phyloP scores from a whole-genome alignment of 148 eudicot species.

The Dysphania ambrosioides region DNA sequence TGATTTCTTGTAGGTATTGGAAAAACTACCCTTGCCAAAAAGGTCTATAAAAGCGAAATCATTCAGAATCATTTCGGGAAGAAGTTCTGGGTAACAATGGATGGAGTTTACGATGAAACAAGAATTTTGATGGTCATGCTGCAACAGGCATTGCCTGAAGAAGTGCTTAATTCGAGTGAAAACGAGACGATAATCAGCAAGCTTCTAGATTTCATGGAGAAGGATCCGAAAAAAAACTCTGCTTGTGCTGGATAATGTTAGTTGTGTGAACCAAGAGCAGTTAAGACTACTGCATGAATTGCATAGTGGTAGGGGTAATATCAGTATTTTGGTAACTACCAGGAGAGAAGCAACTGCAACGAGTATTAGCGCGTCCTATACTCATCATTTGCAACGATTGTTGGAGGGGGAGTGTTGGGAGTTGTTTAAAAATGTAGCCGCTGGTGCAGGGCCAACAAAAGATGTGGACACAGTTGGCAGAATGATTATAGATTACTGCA shows the following conservation, averaged over 20 bases:
- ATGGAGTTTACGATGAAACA: background rate
- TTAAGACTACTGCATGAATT: background rate
- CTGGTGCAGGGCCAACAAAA: too few relatives aligned
- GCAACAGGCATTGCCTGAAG: too few relatives aligned
- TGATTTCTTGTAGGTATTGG: background rate
- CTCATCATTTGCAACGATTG: background rate
- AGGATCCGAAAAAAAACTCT: background rate
- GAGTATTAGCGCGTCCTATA: background rate
- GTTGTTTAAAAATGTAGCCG: background rate
- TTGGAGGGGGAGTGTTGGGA: background rate
- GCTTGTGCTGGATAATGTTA: constrained; percentile 1
- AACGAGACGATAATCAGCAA: too few relatives aligned
- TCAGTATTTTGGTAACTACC: background rate
- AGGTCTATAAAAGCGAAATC: background rate
- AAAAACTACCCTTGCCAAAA: background rate
- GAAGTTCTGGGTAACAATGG: background rate
- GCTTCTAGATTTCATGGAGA: background rate
- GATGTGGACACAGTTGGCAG: background rate
- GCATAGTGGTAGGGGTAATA: background rate
- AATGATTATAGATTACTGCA: background rate
- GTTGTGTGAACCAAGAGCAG: background rate
- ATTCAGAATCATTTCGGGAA: background rate
- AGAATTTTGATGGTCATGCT: background rate
- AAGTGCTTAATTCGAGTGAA: too few relatives aligned
- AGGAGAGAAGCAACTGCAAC: background rate